Evolutionary conservation across 768 basidiomycete species (phyloP), one percentile per base, ranked within the genome.

Genomic region (Russula olivacea): DNA sequence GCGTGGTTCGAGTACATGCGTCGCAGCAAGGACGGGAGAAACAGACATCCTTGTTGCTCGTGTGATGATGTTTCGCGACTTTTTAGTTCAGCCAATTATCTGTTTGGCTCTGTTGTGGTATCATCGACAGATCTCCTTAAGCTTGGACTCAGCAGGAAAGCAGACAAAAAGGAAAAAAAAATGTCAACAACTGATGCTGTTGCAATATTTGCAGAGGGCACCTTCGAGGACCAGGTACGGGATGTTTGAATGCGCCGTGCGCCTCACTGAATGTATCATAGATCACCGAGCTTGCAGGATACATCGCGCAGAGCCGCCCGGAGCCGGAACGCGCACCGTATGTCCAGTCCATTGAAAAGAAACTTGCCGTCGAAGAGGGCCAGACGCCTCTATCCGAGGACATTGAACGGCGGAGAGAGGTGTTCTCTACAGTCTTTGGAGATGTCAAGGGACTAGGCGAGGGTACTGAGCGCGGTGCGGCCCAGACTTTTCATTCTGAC

Each of bases 141-240:
- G n/a, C n/a, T n/a, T 58, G 12, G 28, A 38, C 43, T 30, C 23
- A 7, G 11, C 15, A 19, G 14, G 7, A 36, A 12, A 11, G 41
- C 6, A 30, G 4, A 21, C 2, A 4, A 15, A 55, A 55, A 43
- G 4, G 30, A 14, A 30, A 32, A 32, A 50, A 55, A 52, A 57
- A 91, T 91, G 88, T 75, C 83, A 61, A 74, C 72, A 67, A 78
- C 87, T 68, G 91, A 92, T 76, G 88, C 89, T 45, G 79, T 93
- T 61, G 85, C 91, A 63, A 84, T 93, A 67, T 93, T 91, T 71
- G 85, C 88, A 21, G 91, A 94, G 75, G 91, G 91, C 55, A 92
- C 91, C 1, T 93, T 89, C 69, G 86, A 88, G 72, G 91, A 94
- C 74, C 89, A 92, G 83, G 90, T 55, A 25, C 49, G 14, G 17